Percentiles rank a stretch among this genome's conserved stretches.
These are phyloP conservation scores for Echium plantagineum DNA, from an alignment of 257 asterid species.

Conservation along the genomic window DNA sequence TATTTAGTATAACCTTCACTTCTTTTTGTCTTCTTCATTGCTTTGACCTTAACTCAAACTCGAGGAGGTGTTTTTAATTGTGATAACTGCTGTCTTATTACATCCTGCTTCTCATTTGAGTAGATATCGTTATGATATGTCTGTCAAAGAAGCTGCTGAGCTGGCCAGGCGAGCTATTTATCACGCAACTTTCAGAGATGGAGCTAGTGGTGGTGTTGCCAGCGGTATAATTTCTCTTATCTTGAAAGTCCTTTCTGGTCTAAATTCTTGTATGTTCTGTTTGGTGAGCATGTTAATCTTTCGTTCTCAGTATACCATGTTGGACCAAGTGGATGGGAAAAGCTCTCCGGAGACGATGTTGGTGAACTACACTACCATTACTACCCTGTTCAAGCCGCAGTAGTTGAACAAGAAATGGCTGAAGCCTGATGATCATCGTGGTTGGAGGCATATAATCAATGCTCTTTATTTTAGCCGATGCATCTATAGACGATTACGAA, in stretches of 20 bases:
- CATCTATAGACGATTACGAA: conserved; percentile 1
- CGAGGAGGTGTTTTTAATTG: not conserved
- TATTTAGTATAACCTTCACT: conserved; percentile 4
- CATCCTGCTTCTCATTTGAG: not conserved
- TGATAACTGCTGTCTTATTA: not conserved
- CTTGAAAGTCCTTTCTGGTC: not conserved
- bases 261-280: not conserved
- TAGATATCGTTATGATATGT: conserved; percentile 18
- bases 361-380: conserved; percentile 78
- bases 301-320: conserved; percentile 8
- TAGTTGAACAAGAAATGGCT: conserved; percentile 74
- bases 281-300: not conserved
- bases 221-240: conserved; percentile 17
- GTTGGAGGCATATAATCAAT: not conserved
- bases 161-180: conserved; percentile 22
- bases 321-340: conserved; percentile 19
- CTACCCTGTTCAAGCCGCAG: conserved; percentile 54
- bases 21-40: not conserved
- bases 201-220: conserved; percentile 25
- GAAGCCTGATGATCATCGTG: conserved; percentile 42
- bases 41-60: too few species aligned
- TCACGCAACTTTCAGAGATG: conserved; percentile 25
- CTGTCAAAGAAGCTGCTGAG: conserved; percentile 23
- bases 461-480: not conserved
- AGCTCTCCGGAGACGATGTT: conserved; percentile 85